phyloP scores from a whole-genome alignment of 2,329 filamentous ascomycete species.

The Cladosporium colombiae region DNA sequence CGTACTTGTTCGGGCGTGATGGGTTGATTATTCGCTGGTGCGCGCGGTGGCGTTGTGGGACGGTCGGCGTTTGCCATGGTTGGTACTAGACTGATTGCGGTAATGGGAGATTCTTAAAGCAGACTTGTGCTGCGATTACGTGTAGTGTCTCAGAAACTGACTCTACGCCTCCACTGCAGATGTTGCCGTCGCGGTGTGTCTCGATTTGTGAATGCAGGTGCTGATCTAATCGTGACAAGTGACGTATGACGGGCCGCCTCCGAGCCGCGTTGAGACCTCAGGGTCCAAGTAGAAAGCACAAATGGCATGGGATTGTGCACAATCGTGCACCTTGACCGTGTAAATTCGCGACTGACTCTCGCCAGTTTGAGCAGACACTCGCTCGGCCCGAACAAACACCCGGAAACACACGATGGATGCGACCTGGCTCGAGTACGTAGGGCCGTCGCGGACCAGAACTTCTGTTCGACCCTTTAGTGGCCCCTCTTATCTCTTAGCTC shows the following conservation, averaged over 20 bases:
- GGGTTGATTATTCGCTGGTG: constrained; percentile 44
- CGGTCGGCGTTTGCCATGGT: constrained; percentile 40
- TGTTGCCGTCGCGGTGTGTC: neutral
- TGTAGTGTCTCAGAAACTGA: neutral
- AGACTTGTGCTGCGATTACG: neutral
- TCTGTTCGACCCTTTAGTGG: neutral
- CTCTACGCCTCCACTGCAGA: neutral
- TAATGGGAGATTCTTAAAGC: neutral
- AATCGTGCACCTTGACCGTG: neutral
- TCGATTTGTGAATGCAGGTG: neutral
- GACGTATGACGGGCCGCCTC: no score
- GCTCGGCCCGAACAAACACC: neutral
- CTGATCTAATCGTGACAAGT: neutral
- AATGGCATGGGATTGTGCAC: neutral
- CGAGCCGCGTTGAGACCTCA: neutral
- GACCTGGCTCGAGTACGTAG: neutral
- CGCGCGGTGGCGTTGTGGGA: constrained; percentile 51
- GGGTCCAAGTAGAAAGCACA: neutral
- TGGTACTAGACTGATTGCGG: neutral
- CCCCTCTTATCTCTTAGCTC: neutral
- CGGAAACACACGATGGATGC: neutral
- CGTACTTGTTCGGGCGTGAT: constrained; percentile 63
- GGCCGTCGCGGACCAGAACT: neutral
- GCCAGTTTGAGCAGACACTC: neutral
- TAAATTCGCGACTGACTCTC: neutral